Conservation (phyloP, 257 asterid genomes). For the Solanum pinnatisectum region DNA sequence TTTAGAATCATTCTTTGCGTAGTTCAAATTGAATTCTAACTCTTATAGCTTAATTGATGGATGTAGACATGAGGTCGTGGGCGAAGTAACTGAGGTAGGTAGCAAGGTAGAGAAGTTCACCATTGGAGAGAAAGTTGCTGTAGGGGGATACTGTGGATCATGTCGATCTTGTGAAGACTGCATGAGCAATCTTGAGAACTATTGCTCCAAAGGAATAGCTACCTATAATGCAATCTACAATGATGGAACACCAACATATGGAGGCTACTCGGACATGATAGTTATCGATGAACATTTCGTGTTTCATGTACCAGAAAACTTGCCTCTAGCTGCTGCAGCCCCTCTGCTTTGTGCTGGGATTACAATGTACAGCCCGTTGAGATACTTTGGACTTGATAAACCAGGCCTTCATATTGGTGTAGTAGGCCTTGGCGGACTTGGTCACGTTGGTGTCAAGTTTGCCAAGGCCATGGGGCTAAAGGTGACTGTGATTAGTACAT, state of each 20-base stretch:
- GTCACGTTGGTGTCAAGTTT: slow-evolving; percentile 9
- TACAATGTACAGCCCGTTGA: slow-evolving; percentile 2
- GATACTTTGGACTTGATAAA: neutral
- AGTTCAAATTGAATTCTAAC: neutral
- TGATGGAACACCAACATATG: neutral
- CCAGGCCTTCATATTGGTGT: neutral
- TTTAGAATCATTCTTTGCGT: neutral
- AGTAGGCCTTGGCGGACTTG: slow-evolving; percentile 11
- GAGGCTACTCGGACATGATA: slow-evolving; percentile 7
- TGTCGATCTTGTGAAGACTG: slow-evolving; percentile 30
- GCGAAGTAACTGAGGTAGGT: neutral
- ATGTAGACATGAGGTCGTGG: slow-evolving; percentile 17
- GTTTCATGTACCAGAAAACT: neutral
- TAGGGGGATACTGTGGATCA: slow-evolving; percentile 28
- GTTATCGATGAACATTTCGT: slow-evolving; percentile 2
- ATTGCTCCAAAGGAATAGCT: neutral
- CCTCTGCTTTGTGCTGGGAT: slow-evolving; percentile 5
- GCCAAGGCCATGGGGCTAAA: slow-evolving; percentile 9
- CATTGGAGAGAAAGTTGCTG: slow-evolving; percentile 36
- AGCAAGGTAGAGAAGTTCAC: slow-evolving; percentile 20
- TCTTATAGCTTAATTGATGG: neutral
- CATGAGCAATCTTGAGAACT: slow-evolving; percentile 5
- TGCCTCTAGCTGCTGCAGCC: neutral
- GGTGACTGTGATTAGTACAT: slow-evolving; percentile 10
- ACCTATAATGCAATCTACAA: neutral